These are phyloP conservation scores for Piper longum DNA, from an alignment of 164 flowering plant genomes.

Conservation along the genomic window DNA sequence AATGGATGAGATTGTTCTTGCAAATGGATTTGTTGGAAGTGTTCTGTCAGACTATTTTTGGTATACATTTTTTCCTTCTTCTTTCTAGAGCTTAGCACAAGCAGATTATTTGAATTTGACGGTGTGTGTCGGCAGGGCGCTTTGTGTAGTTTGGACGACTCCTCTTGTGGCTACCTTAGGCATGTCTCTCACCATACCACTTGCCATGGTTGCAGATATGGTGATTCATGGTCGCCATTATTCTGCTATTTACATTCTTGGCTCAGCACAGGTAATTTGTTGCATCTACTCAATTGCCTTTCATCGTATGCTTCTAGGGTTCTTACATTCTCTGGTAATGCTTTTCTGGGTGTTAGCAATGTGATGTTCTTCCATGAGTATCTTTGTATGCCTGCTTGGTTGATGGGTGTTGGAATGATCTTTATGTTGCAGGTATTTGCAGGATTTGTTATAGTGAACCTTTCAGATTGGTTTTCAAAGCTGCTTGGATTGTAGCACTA, in stretches of 20 bases:
- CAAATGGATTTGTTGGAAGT: slow-evolving; percentile 90
- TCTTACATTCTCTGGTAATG: not conserved
- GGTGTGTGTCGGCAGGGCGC: slow-evolving; percentile 41
- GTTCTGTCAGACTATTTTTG: slow-evolving; percentile 97
- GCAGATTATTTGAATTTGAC: not conserved
- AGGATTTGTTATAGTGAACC: slow-evolving; percentile 81
- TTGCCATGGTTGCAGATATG: slow-evolving; percentile 92
- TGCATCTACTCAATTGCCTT: not conserved
- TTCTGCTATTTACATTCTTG: slow-evolving; percentile 76
- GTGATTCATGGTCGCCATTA: slow-evolving; percentile 80
- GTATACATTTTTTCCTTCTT: slow-evolving; percentile 19
- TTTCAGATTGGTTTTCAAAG: slow-evolving; percentile 51
- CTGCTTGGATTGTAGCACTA: slow-evolving; percentile 55
- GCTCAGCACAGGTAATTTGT: slow-evolving; percentile 55
- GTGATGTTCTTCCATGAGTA: not conserved
- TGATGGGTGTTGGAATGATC: no score
- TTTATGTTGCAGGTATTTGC: slow-evolving; percentile 61
- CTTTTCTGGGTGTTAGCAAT: not conserved
- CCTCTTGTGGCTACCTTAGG: slow-evolving; percentile 86
- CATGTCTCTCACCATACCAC: slow-evolving; percentile 89
- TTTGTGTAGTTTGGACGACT: slow-evolving; percentile 89
- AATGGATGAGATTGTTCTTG: slow-evolving; percentile 81
- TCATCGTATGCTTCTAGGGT: not conserved
- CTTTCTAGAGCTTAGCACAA: slow-evolving; percentile 1
- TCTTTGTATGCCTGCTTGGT: not conserved